A percentile compares a stretch with the other conserved stretches of the same genome.
Conservation (phyloP, 1,139 yeast genomes). For the Tardiomyces blankii region DNA sequence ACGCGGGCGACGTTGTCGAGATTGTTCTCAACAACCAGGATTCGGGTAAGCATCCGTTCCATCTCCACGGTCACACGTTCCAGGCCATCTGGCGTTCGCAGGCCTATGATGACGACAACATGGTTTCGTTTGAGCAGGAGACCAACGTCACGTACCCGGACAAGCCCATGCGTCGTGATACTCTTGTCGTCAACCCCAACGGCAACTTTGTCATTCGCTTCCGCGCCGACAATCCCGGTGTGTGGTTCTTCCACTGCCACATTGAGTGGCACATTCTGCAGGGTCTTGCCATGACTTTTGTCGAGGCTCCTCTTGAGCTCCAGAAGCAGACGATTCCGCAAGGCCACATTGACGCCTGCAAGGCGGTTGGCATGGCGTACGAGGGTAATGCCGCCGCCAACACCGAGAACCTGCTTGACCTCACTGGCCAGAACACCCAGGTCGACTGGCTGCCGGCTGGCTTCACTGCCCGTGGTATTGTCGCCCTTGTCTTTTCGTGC, state of each 20-base stretch:
- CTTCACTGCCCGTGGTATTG: conserved; percentile 81
- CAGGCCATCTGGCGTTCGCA: conserved; percentile 38
- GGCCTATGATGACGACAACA: conserved; percentile 34
- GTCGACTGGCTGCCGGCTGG: conserved; percentile 59
- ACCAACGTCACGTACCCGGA: conserved; percentile 21
- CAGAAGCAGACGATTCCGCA: conserved; percentile 40
- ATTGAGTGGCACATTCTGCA: conserved; percentile 67
- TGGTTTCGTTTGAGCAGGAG: conserved; percentile 37
- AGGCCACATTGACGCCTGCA: conserved; percentile 52
- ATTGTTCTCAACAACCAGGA: conserved; percentile 64
- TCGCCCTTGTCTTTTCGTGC: conserved; percentile 75
- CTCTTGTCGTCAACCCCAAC: conserved; percentile 49
- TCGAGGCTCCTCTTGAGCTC: conserved; percentile 65
- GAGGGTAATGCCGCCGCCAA: conserved; percentile 76
- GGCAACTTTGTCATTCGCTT: conserved; percentile 53
- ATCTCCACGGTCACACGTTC: conserved; percentile 77
- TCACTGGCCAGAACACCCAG: conserved; percentile 66
- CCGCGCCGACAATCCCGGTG: conserved; percentile 62
- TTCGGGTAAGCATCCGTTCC: conserved; percentile 88
- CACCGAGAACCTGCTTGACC: conserved; percentile 42
- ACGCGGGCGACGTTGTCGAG: conserved; percentile 54
- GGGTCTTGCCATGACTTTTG: conserved; percentile 23
- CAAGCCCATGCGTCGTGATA: conserved; percentile 54
- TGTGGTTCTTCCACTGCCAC: conserved; percentile 77
- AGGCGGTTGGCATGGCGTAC: conserved; percentile 35